Evolutionary conservation across 164 flowering plant genomes (phyloP).

Genomic region (Berberis vulgaris): DNA sequence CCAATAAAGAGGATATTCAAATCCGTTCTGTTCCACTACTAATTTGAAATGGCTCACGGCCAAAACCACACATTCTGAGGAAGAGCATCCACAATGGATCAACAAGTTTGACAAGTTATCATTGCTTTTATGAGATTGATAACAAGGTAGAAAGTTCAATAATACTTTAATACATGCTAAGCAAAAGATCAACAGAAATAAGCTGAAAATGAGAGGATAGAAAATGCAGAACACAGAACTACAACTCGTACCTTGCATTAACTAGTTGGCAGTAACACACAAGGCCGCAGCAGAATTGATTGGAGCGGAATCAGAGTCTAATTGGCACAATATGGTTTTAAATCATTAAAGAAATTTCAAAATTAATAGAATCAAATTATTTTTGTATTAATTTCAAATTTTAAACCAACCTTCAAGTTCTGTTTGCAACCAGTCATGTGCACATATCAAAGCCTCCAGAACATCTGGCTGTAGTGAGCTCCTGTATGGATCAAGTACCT

Average conservation of each 20-base stretch:
- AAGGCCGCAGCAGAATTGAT: slow-evolving; percentile 4
- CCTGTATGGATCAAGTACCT: slow-evolving; percentile 40
- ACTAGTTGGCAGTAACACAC: slow-evolving; percentile 1
- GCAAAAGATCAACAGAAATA: not conserved
- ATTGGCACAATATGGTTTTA: not conserved
- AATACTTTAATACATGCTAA: not conserved
- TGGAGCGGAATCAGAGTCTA: not conserved
- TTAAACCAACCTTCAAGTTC: slow-evolving; percentile 38
- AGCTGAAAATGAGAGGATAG: not conserved
- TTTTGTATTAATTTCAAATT: not conserved
- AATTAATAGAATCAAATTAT: not conserved
- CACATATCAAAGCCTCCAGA: slow-evolving; percentile 61
- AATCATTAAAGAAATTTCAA: not conserved
- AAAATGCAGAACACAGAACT: not conserved
- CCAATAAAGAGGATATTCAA: too few relatives aligned
- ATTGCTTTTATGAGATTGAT: too few relatives aligned
- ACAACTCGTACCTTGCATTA: slow-evolving; percentile 3
- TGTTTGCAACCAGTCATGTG: slow-evolving; percentile 56
- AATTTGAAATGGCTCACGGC: too few relatives aligned
- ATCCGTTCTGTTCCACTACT: too few relatives aligned
- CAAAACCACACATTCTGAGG: too few relatives aligned
- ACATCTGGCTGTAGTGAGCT: slow-evolving; percentile 42
- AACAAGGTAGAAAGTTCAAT: too few relatives aligned
- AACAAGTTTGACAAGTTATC: too few relatives aligned
- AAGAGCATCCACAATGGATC: too few relatives aligned